Evolutionary conservation across 306 rosid species (phyloP).

Genomic region (Bauhinia variegata): DNA sequence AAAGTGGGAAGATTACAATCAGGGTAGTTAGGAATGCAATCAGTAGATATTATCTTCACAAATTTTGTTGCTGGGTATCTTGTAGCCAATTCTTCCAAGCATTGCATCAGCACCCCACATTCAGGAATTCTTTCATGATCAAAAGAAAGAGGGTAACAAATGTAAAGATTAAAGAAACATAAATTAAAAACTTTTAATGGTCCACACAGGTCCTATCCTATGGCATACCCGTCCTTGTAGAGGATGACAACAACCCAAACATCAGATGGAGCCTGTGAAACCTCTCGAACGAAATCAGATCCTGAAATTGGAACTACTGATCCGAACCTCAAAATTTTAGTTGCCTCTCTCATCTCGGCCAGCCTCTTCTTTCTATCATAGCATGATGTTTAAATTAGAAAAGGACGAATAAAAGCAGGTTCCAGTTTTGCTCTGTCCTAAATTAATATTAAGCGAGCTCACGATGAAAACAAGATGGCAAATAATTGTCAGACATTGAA

Average conservation of each 20-base stretch:
- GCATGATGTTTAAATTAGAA: conserved; percentile 20
- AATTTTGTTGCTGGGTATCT: conserved; percentile 92
- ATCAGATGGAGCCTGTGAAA: conserved; percentile 93
- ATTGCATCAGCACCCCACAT: conserved; percentile 81
- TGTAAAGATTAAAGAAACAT: conserved; percentile 23
- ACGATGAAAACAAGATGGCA: neutral
- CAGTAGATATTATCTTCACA: conserved; percentile 92
- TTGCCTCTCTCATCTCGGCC: conserved; percentile 83
- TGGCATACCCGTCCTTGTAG: conserved; percentile 83
- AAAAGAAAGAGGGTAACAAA: neutral
- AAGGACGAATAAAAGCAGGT: neutral
- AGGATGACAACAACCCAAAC: conserved; percentile 98
- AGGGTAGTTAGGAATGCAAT: conserved; percentile 93
- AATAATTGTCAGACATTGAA: too few species aligned
- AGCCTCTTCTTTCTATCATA: conserved; percentile 86
- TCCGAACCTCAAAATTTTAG: conserved; percentile 77
- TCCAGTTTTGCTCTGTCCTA: conserved; percentile 4
- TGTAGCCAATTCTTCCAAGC: conserved; percentile 79
- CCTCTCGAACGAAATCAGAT: conserved; percentile 94
- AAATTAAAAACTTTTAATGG: neutral
- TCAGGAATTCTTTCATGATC: conserved; percentile 60
- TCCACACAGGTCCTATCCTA: conserved; percentile 4
- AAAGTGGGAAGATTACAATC: conserved; percentile 88
- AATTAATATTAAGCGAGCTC: conserved; percentile 10
- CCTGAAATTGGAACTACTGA: conserved; percentile 87